A percentile compares a stretch with the other conserved stretches of the same genome.
Evolutionary conservation across 2,329 filamentous ascomycete species (phyloP).

Genomic region (Arthrinium puccinioides): DNA sequence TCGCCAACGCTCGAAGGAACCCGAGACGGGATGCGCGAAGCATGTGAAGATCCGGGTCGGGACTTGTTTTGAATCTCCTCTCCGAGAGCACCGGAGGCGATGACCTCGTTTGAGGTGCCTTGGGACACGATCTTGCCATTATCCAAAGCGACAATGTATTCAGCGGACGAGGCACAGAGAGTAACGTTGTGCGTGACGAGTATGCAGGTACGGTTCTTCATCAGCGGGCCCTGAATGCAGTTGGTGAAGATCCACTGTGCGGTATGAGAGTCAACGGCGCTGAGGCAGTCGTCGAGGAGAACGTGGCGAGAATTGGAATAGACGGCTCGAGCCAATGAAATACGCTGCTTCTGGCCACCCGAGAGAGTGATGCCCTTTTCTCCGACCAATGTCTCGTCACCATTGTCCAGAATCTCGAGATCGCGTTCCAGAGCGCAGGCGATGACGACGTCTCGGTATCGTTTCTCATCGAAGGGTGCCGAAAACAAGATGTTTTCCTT

Average conservation of each 20-base stretch:
- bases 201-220: conserved; percentile 84
- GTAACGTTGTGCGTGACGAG: conserved; percentile 92
- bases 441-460: conserved; percentile 82
- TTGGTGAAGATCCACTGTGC: conserved; percentile 97
- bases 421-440: conserved; percentile 90
- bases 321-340: conserved; percentile 92
- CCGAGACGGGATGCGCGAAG: conserved; percentile 70
- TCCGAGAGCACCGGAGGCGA: conserved; percentile 79
- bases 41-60: conserved; percentile 57
- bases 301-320: conserved; percentile 92
- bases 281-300: conserved; percentile 89
- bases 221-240: conserved; percentile 81
- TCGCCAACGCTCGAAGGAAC: conserved; percentile 69
- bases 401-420: conserved; percentile 83
- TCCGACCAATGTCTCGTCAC: conserved; percentile 88
- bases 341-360: conserved; percentile 94
- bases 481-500: conserved; percentile 94
- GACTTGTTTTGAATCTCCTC: conserved; percentile 73
- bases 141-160: conserved; percentile 77
- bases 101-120: conserved; percentile 70
- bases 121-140: conserved; percentile 76
- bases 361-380: conserved; percentile 97
- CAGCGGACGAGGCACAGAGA: conserved; percentile 74
- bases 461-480: conserved; percentile 67
- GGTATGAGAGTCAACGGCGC: conserved; percentile 94